Percentiles rank a stretch among this genome's conserved stretches.
Evolutionary conservation across 768 basidiomycete species (phyloP).

Genomic region (Tulasnella sp.): DNA sequence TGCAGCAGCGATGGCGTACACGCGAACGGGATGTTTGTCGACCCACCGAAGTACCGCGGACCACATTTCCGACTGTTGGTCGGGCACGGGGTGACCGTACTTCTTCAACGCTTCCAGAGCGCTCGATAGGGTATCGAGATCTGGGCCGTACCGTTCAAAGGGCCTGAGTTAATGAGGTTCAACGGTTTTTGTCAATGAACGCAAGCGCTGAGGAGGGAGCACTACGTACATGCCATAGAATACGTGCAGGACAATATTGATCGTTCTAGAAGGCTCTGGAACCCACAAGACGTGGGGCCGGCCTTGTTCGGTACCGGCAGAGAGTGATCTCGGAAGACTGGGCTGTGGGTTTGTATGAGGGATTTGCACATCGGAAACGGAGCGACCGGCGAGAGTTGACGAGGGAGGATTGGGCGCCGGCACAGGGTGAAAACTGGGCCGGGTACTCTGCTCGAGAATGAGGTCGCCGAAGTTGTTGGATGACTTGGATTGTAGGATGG

Average conservation of each 20-base stretch:
- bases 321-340: neutral
- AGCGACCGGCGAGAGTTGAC: neutral
- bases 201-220: constrained; percentile 54
- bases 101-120: constrained; percentile 59
- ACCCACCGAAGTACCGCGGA: constrained; percentile 61
- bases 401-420: neutral
- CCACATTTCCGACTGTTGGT: neutral
- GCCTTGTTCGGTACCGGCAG: neutral
- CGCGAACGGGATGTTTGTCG: constrained; percentile 67
- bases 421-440: neutral
- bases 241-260: constrained; percentile 29
- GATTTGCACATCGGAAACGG: neutral
- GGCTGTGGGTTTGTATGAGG: neutral
- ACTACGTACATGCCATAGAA: constrained; percentile 20
- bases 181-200: constrained; percentile 49
- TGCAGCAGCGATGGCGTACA: constrained; percentile 71
- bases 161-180: constrained; percentile 27
- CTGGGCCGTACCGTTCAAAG: constrained; percentile 36
- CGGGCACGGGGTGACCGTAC: constrained; percentile 55
- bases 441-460: constrained; percentile 42
- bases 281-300: neutral
- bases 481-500: constrained; percentile 62
- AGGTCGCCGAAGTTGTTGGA: constrained; percentile 65
- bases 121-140: constrained; percentile 58
- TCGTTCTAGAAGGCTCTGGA: constrained; percentile 11